Evolutionary conservation across 2,329 filamentous ascomycete genomes (phyloP).

Genomic region (Colletotrichum godetiae): DNA sequence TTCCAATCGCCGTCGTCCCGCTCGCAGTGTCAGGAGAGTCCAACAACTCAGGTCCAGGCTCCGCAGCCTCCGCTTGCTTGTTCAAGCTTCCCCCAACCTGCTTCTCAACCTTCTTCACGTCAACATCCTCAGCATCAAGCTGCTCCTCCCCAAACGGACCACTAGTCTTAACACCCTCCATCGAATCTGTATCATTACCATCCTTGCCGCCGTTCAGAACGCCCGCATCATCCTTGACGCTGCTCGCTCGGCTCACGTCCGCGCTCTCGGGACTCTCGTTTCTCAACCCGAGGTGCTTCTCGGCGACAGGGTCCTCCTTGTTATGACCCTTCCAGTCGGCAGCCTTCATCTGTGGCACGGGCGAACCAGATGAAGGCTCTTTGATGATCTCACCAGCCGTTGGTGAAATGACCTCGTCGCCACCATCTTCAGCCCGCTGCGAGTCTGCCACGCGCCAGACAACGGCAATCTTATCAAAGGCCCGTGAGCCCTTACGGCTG

Average conservation of each 20-base stretch:
- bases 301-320: conserved; percentile 56
- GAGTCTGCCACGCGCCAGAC: conserved; percentile 74
- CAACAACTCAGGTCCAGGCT: conserved; percentile 21
- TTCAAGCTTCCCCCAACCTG: not conserved
- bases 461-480: conserved; percentile 84
- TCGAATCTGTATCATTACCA: conserved; percentile 37
- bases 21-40: conserved; percentile 29
- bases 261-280: conserved; percentile 73
- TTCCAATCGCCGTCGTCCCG: conserved; percentile 19
- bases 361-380: conserved; percentile 74
- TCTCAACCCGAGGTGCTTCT: conserved; percentile 76
- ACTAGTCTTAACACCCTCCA: conserved; percentile 49
- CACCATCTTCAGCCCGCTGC: conserved; percentile 29
- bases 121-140: conserved; percentile 36
- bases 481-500: conserved; percentile 81
- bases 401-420: conserved; percentile 40
- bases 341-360: conserved; percentile 75
- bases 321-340: conserved; percentile 80
- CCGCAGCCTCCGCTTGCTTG: conserved; percentile 8
- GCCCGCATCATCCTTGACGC: conserved; percentile 62
- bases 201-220: conserved; percentile 3
- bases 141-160: conserved; percentile 49
- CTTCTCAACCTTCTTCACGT: conserved; percentile 3
- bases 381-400: conserved; percentile 52
- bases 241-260: conserved; percentile 79